Evolutionary conservation across 2,329 filamentous ascomycete species (phyloP).

Genomic region (Basipetospora chlamydospora): DNA sequence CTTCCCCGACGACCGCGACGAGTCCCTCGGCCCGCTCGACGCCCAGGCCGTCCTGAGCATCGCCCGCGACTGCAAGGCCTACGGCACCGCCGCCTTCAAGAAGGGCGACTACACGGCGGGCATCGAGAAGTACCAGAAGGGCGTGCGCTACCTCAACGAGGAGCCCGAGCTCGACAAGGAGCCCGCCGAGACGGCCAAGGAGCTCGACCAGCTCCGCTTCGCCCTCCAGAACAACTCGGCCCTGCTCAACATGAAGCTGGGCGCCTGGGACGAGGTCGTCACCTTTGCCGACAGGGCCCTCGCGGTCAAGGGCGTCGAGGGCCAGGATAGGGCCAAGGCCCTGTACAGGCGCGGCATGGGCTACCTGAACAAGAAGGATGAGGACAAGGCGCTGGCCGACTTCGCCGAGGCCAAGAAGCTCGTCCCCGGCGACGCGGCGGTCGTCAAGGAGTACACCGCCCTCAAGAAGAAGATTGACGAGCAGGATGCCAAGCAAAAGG

Average conservation of each 20-base stretch:
- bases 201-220: conserved; percentile 64
- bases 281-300: conserved; percentile 61
- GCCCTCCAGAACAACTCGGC: conserved; percentile 80
- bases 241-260: conserved; percentile 70
- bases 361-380: conserved; percentile 63
- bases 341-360: conserved; percentile 72
- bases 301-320: conserved; percentile 41
- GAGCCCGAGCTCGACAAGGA: conserved; percentile 64
- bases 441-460: conserved; percentile 59
- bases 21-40: conserved; percentile 42
- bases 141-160: conserved; percentile 74
- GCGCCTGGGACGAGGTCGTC: conserved; percentile 54
- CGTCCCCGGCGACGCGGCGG: conserved; percentile 58
- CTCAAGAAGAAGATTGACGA: conserved; percentile 65
- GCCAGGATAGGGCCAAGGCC: conserved; percentile 78
- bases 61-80: conserved; percentile 73
- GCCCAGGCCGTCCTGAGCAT: conserved; percentile 62
- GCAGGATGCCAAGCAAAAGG: conserved; percentile 76
- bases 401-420: conserved; percentile 63
- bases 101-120: conserved; percentile 52
- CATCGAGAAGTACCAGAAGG: conserved; percentile 90
- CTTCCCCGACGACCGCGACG: conserved; percentile 71
- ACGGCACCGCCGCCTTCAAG: conserved; percentile 90
- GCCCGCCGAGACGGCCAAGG: conserved; percentile 47
- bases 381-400: conserved; percentile 64